Evolutionary conservation across 2,329 filamentous ascomycete genomes (phyloP), one percentile per base, ranked within the genome.

Genomic region (Penicillium sp.): DNA sequence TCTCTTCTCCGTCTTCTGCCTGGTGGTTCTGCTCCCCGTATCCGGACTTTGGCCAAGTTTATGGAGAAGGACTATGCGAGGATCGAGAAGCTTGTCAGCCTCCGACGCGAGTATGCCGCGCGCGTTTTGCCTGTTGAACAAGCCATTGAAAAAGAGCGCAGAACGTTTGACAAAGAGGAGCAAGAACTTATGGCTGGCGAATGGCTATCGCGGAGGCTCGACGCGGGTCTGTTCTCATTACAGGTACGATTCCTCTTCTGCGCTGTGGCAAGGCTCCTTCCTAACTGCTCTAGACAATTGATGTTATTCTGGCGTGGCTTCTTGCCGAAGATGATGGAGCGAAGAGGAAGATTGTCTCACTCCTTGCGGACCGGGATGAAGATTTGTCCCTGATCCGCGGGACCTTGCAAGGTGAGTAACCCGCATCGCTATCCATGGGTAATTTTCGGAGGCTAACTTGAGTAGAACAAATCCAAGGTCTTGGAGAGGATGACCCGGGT

Each of bases 51-150:
- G 4, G 91, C 90, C 42, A 98, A 98, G 64, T 97, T 97, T 61
- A 85, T 95, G 17, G 93, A 98, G 68, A 95, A 88, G 64, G 83
- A 95, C 57, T 95, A 94, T 65, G 88, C 80, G 58, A 97, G 97
- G 74, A 81, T 88, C 33, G 72, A 65, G 6, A 87, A 83, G 64
- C 74, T 97, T 4, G 67, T 95, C 32, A 75, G 78, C 52, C 68
- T 96, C 42, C 80, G 90, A 35, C 73, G 80, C 42, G 84, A 87
- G 12, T 95, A 89, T 64, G 78, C 79, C 0, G 72, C 76, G 0
- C 77, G 80, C 15, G 69, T 94, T 1, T 72, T 70, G 0, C 72
- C 76, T 0, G 82, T 87, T 1, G 85, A 90, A 45, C 70, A 76
- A 45, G 72, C 77, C 44, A 84, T 90, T 49, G 73, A 72, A 15